phyloP scores from a whole-genome alignment of 768 basidiomycete species.

The Strobilomyces dryophilus region DNA sequence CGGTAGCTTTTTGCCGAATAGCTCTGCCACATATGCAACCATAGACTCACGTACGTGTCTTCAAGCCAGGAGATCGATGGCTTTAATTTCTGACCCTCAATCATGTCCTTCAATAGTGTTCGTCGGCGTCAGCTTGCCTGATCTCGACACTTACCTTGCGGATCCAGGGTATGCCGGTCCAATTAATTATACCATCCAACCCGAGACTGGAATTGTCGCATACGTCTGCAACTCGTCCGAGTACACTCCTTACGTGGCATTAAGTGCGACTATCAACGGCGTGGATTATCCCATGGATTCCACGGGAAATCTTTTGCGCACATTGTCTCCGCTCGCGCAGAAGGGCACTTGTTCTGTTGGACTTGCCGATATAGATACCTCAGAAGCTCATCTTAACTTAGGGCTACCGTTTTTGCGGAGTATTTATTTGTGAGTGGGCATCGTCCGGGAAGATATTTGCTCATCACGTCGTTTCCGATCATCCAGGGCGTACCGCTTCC shows the following conservation, averaged over 20 bases:
- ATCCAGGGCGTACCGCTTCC: slow-evolving; percentile 27
- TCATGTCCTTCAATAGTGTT: slow-evolving; percentile 2
- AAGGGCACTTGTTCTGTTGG: slow-evolving; percentile 15
- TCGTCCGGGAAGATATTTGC: background rate
- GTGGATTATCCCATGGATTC: slow-evolving; percentile 26
- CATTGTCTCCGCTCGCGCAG: background rate
- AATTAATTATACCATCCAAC: slow-evolving; percentile 8
- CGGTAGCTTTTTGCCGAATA: slow-evolving; percentile 12
- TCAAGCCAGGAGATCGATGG: background rate
- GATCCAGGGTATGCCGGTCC: slow-evolving; percentile 12
- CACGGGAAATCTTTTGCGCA: slow-evolving; percentile 13
- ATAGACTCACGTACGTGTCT: slow-evolving; percentile 9
- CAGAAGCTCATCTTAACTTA: slow-evolving; percentile 1
- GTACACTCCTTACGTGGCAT: slow-evolving; percentile 13
- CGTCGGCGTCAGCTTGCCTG: slow-evolving; percentile 3
- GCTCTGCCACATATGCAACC: slow-evolving; percentile 4
- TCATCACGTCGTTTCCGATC: background rate
- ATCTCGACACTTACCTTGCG: slow-evolving; percentile 3
- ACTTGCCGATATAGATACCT: background rate
- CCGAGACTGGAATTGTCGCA: background rate
- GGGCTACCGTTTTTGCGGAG: slow-evolving; percentile 17
- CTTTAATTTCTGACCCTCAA: background rate
- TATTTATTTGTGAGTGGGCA: slow-evolving; percentile 12
- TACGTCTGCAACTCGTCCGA: slow-evolving; percentile 20
- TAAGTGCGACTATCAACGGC: slow-evolving; percentile 23